phyloP scores from a whole-genome alignment of 1,139 yeast genomes.

The Pneumocystis carinii region DNA sequence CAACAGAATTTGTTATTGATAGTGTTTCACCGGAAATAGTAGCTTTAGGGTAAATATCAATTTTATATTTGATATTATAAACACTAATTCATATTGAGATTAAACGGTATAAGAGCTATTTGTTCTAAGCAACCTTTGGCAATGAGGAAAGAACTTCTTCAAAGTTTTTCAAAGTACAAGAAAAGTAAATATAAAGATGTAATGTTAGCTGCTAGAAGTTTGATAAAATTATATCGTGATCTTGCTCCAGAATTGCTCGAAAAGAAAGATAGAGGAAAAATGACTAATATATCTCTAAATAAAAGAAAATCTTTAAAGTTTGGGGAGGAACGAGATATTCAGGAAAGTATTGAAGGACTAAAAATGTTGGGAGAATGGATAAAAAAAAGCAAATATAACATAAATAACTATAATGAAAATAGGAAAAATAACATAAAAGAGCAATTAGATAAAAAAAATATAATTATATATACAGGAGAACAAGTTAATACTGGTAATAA shows the following conservation, averaged over 20 bases:
- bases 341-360: conserved; percentile 70
- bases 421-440: conserved; percentile 34
- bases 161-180: conserved; percentile 77
- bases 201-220: conserved; percentile 84
- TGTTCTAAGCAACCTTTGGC: conserved; percentile 87
- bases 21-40: conserved; percentile 98
- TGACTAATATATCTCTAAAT: conserved; percentile 66
- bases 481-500: conserved; percentile 38
- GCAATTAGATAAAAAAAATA: conserved; percentile 21
- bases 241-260: conserved; percentile 91
- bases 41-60: conserved; percentile 52
- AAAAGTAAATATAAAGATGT: conserved; percentile 91
- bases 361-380: conserved; percentile 85
- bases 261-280: conserved; percentile 82
- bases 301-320: conserved; percentile 25
- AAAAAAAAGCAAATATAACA: conserved; percentile 36
- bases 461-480: conserved; percentile 43
- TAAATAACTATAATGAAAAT: conserved; percentile 30
- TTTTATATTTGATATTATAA: background rate
- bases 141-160: conserved; percentile 69
- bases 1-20: conserved; percentile 93
- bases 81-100: conserved; percentile 14
- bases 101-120: conserved; percentile 86
- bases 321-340: conserved; percentile 53
- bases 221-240: conserved; percentile 74